Evolutionary conservation across 805 yeast genomes (phyloP).

Genomic region (Cyberlindnera meyerae): DNA sequence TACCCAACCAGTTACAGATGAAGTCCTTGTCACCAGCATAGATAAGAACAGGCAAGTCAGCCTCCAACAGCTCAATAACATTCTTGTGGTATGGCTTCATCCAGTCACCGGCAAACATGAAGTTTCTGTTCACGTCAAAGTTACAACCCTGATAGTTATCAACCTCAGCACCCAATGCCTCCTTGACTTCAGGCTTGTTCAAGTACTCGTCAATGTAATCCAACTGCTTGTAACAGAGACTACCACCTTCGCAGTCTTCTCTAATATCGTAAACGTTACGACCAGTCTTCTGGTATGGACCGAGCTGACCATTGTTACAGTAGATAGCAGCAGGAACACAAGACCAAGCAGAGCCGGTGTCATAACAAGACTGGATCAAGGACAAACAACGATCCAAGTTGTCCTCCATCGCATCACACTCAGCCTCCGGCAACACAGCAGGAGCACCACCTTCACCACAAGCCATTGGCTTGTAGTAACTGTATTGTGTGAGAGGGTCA

Average conservation of each 20-base stretch:
- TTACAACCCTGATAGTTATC: constrained; percentile 72
- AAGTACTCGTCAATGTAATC: constrained; percentile 72
- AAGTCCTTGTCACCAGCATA: constrained; percentile 97
- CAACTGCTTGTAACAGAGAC: constrained; percentile 75
- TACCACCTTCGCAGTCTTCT: constrained; percentile 64
- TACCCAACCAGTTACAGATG: constrained; percentile 96
- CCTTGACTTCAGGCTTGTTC: constrained; percentile 70
- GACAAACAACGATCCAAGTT: constrained; percentile 73
- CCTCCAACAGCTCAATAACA: constrained; percentile 66
- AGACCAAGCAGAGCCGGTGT: constrained; percentile 65
- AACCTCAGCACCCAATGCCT: constrained; percentile 88
- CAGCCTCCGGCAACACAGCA: constrained; percentile 69
- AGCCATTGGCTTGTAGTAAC: constrained; percentile 86
- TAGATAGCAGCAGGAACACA: constrained; percentile 90
- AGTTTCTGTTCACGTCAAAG: constrained; percentile 72
- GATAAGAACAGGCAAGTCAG: constrained; percentile 73
- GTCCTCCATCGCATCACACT: constrained; percentile 66
- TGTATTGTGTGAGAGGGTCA: constrained; percentile 76
- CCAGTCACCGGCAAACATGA: constrained; percentile 86
- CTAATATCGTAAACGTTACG: constrained; percentile 90
- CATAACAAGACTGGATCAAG: constrained; percentile 75
- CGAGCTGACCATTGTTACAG: constrained; percentile 81
- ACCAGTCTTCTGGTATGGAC: constrained; percentile 80
- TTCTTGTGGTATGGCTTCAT: constrained; percentile 81
- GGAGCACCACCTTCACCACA: constrained; percentile 89